A percentile compares a stretch with the other conserved stretches of the same genome.
These are phyloP conservation scores for Aspergillus pseudoviridinutans DNA, from an alignment of 2,329 filamentous ascomycete genomes.

Conservation along the genomic window DNA sequence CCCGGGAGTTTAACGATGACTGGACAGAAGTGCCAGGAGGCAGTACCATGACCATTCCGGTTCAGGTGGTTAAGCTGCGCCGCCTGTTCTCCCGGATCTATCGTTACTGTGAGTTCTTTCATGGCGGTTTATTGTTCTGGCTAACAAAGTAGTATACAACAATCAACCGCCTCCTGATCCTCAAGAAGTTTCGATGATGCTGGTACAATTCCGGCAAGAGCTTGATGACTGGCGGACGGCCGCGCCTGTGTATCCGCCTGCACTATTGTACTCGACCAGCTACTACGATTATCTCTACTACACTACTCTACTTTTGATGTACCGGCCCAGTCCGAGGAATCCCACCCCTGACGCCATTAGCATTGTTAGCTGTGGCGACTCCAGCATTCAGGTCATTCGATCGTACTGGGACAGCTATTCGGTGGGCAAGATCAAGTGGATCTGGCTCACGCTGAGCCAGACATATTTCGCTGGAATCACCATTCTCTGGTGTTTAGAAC, in stretches of 20 bases:
- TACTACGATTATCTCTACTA: constrained; percentile 41
- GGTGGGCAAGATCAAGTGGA: constrained; percentile 38
- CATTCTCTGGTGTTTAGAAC: constrained; percentile 38
- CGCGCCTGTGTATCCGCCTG: constrained; percentile 33
- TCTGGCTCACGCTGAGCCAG: constrained; percentile 39
- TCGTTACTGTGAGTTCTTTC: constrained; percentile 29
- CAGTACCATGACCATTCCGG: constrained; percentile 36
- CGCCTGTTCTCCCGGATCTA: constrained; percentile 39
- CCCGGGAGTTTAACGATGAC: constrained; percentile 39
- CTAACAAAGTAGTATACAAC: constrained; percentile 30
- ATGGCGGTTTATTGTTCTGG: neutral
- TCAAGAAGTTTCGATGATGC: constrained; percentile 23
- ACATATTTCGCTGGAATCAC: constrained; percentile 39
- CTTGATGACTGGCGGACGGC: constrained; percentile 37
- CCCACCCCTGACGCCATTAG: constrained; percentile 34
- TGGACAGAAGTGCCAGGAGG: constrained; percentile 33
- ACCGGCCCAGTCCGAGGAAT: constrained; percentile 36
- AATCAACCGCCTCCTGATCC: constrained; percentile 27
- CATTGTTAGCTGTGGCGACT: constrained; percentile 37
- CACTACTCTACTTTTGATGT: constrained; percentile 36
- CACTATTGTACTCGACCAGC: constrained; percentile 38
- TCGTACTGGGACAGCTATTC: constrained; percentile 40
- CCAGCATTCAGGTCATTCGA: constrained; percentile 36
- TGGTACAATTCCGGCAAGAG: constrained; percentile 33
- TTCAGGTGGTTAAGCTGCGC: constrained; percentile 34